phyloP scores from a whole-genome alignment of 257 asterid genomes.

The Solanum virginianum region DNA sequence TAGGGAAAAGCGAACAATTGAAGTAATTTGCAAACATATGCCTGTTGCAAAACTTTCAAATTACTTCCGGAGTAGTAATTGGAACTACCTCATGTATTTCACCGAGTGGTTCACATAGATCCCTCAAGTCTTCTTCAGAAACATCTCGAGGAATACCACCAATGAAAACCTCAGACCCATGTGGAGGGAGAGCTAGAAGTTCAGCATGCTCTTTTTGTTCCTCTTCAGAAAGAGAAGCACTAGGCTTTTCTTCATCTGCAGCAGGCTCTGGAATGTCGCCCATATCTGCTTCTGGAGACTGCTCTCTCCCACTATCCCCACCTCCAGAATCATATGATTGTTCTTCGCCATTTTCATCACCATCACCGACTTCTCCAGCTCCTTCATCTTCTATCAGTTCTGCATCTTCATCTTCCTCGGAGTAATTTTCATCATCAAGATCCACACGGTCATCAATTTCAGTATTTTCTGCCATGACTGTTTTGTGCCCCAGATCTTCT shows the following conservation, averaged over 20 bases:
- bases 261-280: slow-evolving; percentile 21
- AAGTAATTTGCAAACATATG: background rate
- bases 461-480: slow-evolving; percentile 62
- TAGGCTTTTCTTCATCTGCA: slow-evolving; percentile 33
- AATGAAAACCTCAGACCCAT: slow-evolving; percentile 83
- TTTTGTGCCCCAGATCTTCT: slow-evolving; percentile 19
- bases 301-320: slow-evolving; percentile 49
- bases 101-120: slow-evolving; percentile 70
- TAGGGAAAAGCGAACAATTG: background rate
- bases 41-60: background rate
- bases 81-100: slow-evolving; percentile 64
- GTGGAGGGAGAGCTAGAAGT: slow-evolving; percentile 88
- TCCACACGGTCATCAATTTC: slow-evolving; percentile 89
- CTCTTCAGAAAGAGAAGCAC: slow-evolving; percentile 18
- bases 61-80: background rate
- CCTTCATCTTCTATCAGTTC: slow-evolving; percentile 74
- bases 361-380: slow-evolving; percentile 47
- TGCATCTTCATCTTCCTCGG: slow-evolving; percentile 70
- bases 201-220: slow-evolving; percentile 41
- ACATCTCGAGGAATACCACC: slow-evolving; percentile 87
- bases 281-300: slow-evolving; percentile 31
- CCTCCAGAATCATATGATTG: slow-evolving; percentile 38
- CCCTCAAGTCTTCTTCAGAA: slow-evolving; percentile 71
- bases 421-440: slow-evolving; percentile 78
- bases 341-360: slow-evolving; percentile 52